Conservation (phyloP, 2,329 filamentous ascomycete genomes). For the Colletotrichum cuscutae region DNA sequence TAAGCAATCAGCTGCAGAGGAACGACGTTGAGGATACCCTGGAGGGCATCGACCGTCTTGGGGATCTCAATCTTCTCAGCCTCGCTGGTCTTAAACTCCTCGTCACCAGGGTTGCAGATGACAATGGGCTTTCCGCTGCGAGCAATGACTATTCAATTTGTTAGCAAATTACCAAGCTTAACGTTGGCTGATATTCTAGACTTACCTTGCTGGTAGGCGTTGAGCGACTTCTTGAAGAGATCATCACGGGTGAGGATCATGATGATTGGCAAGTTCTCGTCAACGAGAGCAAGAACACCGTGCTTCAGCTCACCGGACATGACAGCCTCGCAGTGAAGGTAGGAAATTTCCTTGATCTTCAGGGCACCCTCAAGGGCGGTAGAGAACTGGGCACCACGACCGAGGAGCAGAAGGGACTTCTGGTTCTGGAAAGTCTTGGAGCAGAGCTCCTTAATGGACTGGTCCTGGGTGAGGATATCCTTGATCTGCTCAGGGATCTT, state of each 20-base stretch:
- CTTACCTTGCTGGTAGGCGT: conserved; percentile 96
- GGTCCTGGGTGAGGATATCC: conserved; percentile 89
- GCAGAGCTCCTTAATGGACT: conserved; percentile 94
- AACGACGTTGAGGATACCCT: conserved; percentile 97
- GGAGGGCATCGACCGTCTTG: conserved; percentile 92
- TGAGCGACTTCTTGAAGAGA: conserved; percentile 98
- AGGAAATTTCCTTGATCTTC: conserved; percentile 99
- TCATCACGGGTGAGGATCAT: conserved; percentile 98
- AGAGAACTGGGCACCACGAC: conserved; percentile 95
- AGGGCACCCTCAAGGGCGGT: conserved; percentile 97
- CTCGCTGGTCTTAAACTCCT: conserved; percentile 87
- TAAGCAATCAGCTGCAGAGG: conserved; percentile 98
- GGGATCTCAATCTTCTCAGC: conserved; percentile 98
- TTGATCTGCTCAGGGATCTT: conserved; percentile 93
- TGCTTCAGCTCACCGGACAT: conserved; percentile 99
- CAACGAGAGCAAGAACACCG: conserved; percentile 94
- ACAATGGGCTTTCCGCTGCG: conserved; percentile 96
- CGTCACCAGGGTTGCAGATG: conserved; percentile 92
- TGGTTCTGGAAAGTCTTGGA: conserved; percentile 94
- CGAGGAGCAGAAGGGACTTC: conserved; percentile 93
- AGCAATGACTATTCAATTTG: conserved; percentile 78
- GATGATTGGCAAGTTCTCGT: conserved; percentile 98
- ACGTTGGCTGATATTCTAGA: conserved; percentile 26
- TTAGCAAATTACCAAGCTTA: background rate
- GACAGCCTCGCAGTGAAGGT: conserved; percentile 98